Percentiles rank a stretch among this genome's conserved stretches.
Evolutionary conservation across 306 rosid species (phyloP).

Genomic region (Alnus glutinosa): DNA sequence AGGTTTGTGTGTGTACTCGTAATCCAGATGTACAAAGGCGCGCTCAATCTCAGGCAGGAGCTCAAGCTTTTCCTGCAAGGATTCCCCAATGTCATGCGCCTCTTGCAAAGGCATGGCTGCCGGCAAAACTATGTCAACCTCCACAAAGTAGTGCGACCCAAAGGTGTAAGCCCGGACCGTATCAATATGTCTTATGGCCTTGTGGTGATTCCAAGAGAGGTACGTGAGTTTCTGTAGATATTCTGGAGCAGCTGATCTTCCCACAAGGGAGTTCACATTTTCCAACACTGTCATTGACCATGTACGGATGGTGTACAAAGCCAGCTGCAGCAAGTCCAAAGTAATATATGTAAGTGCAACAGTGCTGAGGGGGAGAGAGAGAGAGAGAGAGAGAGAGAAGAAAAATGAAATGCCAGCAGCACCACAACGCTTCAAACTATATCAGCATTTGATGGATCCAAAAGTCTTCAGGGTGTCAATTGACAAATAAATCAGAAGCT

Average conservation of each 20-base stretch:
- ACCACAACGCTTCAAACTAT: not conserved
- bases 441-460: not conserved
- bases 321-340: constrained; percentile 60
- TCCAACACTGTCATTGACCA: constrained; percentile 96
- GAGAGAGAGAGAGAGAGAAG: not conserved
- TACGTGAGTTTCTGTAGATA: constrained; percentile 88
- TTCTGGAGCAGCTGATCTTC: constrained; percentile 91
- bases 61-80: constrained; percentile 88
- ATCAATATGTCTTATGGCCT: constrained; percentile 81
- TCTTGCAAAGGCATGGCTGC: constrained; percentile 79
- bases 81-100: constrained; percentile 95
- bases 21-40: constrained; percentile 94
- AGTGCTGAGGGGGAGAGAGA: not conserved
- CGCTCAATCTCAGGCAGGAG: constrained; percentile 87
- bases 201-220: constrained; percentile 97
- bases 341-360: constrained; percentile 3
- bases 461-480: not conserved
- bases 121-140: constrained; percentile 93
- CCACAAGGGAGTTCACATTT: constrained; percentile 89
- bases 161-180: constrained; percentile 93
- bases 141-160: constrained; percentile 95
- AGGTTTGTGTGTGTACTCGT: constrained; percentile 90
- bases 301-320: constrained; percentile 88
- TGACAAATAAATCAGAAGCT: not conserved
- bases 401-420: not conserved